A percentile compares a stretch with the other conserved stretches of the same genome.
Conservation (phyloP, 2,329 filamentous ascomycete genomes). For the Zarea fungicola region DNA sequence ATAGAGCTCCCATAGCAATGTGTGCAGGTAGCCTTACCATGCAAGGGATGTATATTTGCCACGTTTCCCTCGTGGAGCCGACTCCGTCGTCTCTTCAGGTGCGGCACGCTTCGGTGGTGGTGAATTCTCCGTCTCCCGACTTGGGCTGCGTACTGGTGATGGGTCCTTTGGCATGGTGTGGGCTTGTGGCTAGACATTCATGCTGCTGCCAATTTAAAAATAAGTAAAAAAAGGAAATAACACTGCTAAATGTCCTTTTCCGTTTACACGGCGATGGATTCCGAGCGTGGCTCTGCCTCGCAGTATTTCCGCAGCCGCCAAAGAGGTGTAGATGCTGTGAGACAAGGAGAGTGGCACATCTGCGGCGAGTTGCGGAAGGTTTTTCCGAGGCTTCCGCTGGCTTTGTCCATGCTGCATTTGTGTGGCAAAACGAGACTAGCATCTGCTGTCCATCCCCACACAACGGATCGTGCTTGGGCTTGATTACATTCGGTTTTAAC, state of each 20-base stretch:
- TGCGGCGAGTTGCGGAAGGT: slow-evolving; percentile 1
- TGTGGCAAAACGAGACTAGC: too few species aligned
- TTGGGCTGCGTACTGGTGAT: slow-evolving; percentile 1
- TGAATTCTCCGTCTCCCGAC: background rate
- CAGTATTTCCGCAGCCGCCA: background rate
- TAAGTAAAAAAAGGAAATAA: background rate
- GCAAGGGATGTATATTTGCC: slow-evolving; percentile 34
- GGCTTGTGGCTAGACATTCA: too few species aligned
- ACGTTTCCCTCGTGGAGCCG: slow-evolving; percentile 22
- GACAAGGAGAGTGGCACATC: too few species aligned
- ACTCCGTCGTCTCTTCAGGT: slow-evolving; percentile 1
- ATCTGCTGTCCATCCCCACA: too few species aligned
- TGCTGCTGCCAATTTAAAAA: too few species aligned
- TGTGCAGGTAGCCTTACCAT: slow-evolving; percentile 23
- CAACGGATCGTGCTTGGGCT: too few species aligned
- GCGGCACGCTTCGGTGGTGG: slow-evolving; percentile 13
- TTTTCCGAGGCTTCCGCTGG: slow-evolving; percentile 2
- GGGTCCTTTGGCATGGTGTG: slow-evolving; percentile 4
- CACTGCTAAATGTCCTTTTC: too few species aligned
- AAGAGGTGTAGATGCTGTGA: background rate
- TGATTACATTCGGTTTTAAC: too few species aligned
- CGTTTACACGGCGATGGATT: too few species aligned
- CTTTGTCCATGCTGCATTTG: background rate
- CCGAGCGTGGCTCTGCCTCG: slow-evolving; percentile 1
- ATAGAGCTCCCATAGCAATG: background rate